These are phyloP conservation scores for grape (Vitis vinifera) DNA, from an alignment of 164 flowering plant species.

Conservation along the genomic window DNA sequence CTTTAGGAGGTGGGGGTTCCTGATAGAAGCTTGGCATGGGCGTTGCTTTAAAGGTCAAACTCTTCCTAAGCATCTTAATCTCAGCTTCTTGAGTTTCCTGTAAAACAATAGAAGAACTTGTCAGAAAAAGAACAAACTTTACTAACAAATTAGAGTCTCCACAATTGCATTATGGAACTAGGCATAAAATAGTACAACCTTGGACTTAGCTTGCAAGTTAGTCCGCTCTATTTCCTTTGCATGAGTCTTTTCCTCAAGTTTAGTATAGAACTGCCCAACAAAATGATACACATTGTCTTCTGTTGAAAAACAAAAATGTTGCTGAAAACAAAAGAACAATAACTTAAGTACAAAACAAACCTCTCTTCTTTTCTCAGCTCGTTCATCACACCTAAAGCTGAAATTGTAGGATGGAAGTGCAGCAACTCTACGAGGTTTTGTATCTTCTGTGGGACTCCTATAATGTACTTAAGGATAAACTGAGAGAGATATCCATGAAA, in stretches of 20 bases:
- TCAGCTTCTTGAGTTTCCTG: constrained; percentile 94
- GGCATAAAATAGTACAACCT: constrained; percentile 41
- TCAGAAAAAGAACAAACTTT: neutral
- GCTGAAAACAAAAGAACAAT: neutral
- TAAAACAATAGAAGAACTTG: neutral
- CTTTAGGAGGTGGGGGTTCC: constrained; percentile 85
- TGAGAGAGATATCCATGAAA: neutral
- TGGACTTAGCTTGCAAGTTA: constrained; percentile 77
- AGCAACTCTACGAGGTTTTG: constrained; percentile 55
- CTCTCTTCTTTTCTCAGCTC: constrained; percentile 94
- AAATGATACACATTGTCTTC: neutral
- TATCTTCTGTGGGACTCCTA: constrained; percentile 60
- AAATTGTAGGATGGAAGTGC: constrained; percentile 74
- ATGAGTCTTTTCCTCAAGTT: constrained; percentile 88
- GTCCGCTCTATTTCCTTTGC: constrained; percentile 79
- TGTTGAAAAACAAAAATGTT: neutral
- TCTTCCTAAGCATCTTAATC: constrained; percentile 77
- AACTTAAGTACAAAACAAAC: constrained; percentile 32
- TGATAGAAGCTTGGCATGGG: constrained; percentile 97
- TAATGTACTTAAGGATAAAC: constrained; percentile 46
- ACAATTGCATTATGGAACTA: neutral
- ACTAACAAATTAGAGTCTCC: neutral
- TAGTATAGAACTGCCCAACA: constrained; percentile 68
- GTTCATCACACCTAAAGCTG: constrained; percentile 86
- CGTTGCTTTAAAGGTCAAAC: constrained; percentile 83